Evolutionary conservation across 306 rosid species (phyloP), one percentile per base, ranked within the genome.

Genomic region (Glycine soja): DNA sequence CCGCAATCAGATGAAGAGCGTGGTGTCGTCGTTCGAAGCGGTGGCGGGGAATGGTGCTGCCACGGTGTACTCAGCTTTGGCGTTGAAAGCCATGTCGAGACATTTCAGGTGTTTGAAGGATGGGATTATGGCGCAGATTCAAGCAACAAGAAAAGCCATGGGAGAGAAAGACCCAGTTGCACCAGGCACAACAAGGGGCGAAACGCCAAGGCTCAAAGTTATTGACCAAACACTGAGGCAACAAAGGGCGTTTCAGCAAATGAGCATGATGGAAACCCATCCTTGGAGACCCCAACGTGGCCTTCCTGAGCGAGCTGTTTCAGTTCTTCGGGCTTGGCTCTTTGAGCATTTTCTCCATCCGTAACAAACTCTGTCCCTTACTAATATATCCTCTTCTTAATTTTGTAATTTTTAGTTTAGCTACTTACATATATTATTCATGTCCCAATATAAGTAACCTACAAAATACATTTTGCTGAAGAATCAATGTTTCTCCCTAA

Each of bases 241-340:
- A 78, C 98, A 93, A 66, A 83, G 92, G 56, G 98, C 97, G 0
- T 93, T 92, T 42, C 99, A 96, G 40, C 99, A 96, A 81, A 92
- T 93, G 78, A 88, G 57, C 84, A 84, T 96, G 90, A 93, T 96
- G 97, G 99, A 96, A 72, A 89, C 80, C 8, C 99, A 96, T 75
- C 99, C 99, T 0, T 95, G 99, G 99, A 82, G 99, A 32, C 99
- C 99, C 48, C 99, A 95, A 73, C 99, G 99, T 13, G 99, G 99
- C 82, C 99, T 95, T 38, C 99, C 99, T 0, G 97, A 95, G 46
- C 81, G 97, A 6, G 91, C 99, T 3, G 99, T 95, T 69, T 92
- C 99, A 0, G 81, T 95, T 58, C 97, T 95, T 5, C 82, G 99
- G 0, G 97, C 99, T 67, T 95, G 99, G 99, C 99, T 95, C 16